Evolutionary conservation across 805 yeast species (phyloP), one percentile per base, ranked within the genome.

Genomic region (Maudiozyma turicensis): DNA sequence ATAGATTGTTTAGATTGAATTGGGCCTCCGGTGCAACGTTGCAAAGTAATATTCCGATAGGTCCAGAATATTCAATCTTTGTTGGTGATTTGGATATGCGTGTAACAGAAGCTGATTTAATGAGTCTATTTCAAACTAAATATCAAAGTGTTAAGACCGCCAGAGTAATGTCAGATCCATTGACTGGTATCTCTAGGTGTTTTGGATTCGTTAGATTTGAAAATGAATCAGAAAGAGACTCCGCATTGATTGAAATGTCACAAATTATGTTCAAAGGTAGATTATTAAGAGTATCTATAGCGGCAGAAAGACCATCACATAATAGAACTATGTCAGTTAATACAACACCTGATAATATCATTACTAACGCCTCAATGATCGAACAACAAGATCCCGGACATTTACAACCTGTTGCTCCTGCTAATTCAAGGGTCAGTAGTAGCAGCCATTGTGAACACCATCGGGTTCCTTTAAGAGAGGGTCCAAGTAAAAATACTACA

Each of bases 1-100:
- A 78, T 61, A 80, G 86, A 66, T 71, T 76, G 38, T 84, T 84
- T 62, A 73, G 91, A 57, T 73, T 85, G 53, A 85, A 85, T 59
- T 85, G 95, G 95, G 93, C 95, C 1, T 76, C 84, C 31, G 89
- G 88, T 13, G 91, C 91, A 8, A 85, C 91, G 10, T 68, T 85
- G 51, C 70, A 76, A 40, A 81, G 89, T 4, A 84, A 84, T 44
- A 77, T 84, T 44, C 79, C 84, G 7, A 84, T 80, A 56, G 75
- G 84, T 8, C 90, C 90, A 0, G 93, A 85, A 64, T 84, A 65
- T 61, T 83, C 91, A 0, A 66, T 85, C 47, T 85, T 85, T 65
- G 91, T 85, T n/a, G 95, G 95, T 37, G 93, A 85, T 64, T 70
- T 85, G 52, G 76, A 88, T 1, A 87, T 91, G 1, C 74, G 80